phyloP scores from a whole-genome alignment of 2,329 filamentous ascomycete species.

The Pseudocercospora musae region DNA sequence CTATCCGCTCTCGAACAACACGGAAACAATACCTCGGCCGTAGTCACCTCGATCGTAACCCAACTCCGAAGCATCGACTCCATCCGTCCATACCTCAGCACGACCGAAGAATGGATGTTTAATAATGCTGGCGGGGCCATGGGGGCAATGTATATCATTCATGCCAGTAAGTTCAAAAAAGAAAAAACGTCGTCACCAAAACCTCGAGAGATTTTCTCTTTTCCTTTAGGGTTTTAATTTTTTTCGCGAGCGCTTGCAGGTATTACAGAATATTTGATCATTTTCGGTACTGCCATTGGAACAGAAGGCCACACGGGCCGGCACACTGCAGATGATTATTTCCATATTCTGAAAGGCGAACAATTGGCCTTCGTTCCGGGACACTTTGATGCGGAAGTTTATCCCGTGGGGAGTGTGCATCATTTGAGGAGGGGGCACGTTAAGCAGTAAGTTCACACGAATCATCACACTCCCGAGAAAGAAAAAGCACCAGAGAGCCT shows the following conservation, averaged over 20 bases:
- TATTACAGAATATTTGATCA: constrained; percentile 85
- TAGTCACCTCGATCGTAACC: constrained; percentile 67
- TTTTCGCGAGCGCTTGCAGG: constrained; percentile 39
- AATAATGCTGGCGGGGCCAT: constrained; percentile 91
- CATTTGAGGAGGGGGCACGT: constrained; percentile 67
- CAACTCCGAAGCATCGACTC: constrained; percentile 57
- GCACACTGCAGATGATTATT: constrained; percentile 92
- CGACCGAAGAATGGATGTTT: constrained; percentile 78
- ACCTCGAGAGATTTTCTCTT: too few species aligned
- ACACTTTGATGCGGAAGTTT: constrained; percentile 65
- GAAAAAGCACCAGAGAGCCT: too few species aligned
- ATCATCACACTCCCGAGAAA: too few species aligned
- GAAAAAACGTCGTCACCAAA: too few species aligned
- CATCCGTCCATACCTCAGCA: constrained; percentile 54
- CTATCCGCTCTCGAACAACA: constrained; percentile 63
- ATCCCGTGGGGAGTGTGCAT: constrained; percentile 66
- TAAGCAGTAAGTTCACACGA: constrained; percentile 65
- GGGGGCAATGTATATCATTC: constrained; percentile 88
- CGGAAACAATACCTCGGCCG: constrained; percentile 69
- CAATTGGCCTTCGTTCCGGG: constrained; percentile 73
- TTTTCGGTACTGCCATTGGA: constrained; percentile 78
- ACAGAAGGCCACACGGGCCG: constrained; percentile 86
- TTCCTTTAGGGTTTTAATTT: too few species aligned
- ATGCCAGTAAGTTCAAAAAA: too few species aligned
- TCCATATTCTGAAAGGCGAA: constrained; percentile 79